Evolutionary conservation across 345 rosid genomes (phyloP).

Genomic region (Arabidopsis arenosa): DNA sequence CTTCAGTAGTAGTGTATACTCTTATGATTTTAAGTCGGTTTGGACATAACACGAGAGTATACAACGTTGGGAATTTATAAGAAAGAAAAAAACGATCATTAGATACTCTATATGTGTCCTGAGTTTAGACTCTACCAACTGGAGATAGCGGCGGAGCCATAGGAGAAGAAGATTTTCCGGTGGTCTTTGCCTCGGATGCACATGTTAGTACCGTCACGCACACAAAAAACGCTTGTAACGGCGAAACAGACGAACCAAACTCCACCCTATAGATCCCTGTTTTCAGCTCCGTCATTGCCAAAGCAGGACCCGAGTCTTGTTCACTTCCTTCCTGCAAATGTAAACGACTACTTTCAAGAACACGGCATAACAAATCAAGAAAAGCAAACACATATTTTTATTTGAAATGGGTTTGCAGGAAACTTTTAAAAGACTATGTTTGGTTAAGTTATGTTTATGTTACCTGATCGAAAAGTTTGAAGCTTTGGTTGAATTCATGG

Average conservation of each 20-base stretch:
- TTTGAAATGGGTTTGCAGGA: not conserved
- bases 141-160: constrained; percentile 83
- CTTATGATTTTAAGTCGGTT: not conserved
- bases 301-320: constrained; percentile 43
- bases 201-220: constrained; percentile 59
- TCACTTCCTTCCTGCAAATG: constrained; percentile 35
- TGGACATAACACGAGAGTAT: constrained; percentile 7
- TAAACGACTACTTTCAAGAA: not conserved
- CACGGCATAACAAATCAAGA: not conserved
- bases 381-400: not conserved
- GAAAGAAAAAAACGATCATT: not conserved
- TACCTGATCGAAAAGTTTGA: constrained; percentile 73
- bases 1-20: not conserved
- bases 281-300: constrained; percentile 60
- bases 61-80: not conserved
- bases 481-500: constrained; percentile 43
- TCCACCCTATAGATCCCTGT: constrained; percentile 68
- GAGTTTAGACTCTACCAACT: constrained; percentile 66
- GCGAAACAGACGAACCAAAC: constrained; percentile 65
- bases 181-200: constrained; percentile 34
- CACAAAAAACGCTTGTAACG: constrained; percentile 77
- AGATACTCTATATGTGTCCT: not conserved
- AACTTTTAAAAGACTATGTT: not conserved
- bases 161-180: constrained; percentile 45
- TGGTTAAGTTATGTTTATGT: not conserved